Percentiles rank a stretch among this genome's conserved stretches.
Conservation (phyloP, 768 basidiomycete species). For the Tubosaeta sp. region DNA sequence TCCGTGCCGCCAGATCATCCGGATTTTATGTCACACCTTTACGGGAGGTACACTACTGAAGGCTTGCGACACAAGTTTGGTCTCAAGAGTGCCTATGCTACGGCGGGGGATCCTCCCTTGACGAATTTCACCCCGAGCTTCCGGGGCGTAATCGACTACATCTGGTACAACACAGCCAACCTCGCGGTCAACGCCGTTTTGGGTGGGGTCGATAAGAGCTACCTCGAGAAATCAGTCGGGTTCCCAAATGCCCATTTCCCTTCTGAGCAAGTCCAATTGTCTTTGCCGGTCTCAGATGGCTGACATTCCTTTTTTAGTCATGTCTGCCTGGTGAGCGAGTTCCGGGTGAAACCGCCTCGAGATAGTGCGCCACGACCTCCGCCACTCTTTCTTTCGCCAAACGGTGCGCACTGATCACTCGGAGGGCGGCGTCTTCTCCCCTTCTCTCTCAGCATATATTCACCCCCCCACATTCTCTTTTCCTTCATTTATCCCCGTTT, state of each 20-base stretch:
- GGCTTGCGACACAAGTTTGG: conserved; percentile 77
- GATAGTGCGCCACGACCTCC: conserved; percentile 37
- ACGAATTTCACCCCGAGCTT: conserved; percentile 92
- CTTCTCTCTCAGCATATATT: conserved; percentile 9
- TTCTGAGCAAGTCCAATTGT: conserved; percentile 71
- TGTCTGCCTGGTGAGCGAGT: conserved; percentile 65
- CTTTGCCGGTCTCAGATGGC: conserved; percentile 1
- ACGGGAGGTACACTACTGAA: conserved; percentile 87
- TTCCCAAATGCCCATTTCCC: conserved; percentile 98
- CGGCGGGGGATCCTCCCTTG: conserved; percentile 55
- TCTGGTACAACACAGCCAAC: conserved; percentile 82
- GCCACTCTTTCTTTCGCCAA: conserved; percentile 38
- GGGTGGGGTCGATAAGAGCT: conserved; percentile 78
- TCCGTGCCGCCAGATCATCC: conserved; percentile 66
- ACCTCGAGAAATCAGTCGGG: conserved; percentile 88
- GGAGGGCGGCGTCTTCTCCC: neutral
- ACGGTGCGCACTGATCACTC: conserved; percentile 29
- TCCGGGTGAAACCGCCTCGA: conserved; percentile 74
- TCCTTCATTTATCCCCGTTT: conserved; percentile 20
- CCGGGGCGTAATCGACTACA: conserved; percentile 85
- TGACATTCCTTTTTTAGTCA: conserved; percentile 46
- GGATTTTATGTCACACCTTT: conserved; percentile 89
- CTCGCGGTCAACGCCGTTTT: conserved; percentile 79
- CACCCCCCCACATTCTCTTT: conserved; percentile 1
- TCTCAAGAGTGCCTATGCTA: conserved; percentile 81